Percentiles rank a stretch among this genome's conserved stretches.
Conservation (phyloP, 2,329 filamentous ascomycete genomes). For the Colletotrichum brevisporum region DNA sequence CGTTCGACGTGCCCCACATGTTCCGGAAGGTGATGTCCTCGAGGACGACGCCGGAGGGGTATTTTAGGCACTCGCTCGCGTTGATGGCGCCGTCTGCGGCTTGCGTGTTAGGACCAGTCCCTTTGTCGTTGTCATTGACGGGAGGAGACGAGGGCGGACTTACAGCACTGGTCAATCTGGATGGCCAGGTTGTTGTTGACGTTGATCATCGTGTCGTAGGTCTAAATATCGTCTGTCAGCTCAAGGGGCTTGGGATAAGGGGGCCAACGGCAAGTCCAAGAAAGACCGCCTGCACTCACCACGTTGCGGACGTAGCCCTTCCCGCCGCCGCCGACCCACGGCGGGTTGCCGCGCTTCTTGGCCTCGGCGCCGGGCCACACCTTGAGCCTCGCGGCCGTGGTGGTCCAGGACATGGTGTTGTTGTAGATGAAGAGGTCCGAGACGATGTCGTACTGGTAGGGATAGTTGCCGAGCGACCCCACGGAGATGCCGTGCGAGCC, state of each 20-base stretch:
- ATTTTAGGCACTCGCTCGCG: too few relatives aligned
- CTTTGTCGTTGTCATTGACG: too few relatives aligned
- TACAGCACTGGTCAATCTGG: too few relatives aligned
- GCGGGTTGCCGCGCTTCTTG: conserved; percentile 50
- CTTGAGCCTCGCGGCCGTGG: conserved; percentile 79
- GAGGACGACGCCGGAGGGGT: conserved; percentile 5
- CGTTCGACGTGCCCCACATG: conserved; percentile 1
- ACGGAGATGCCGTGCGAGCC: conserved; percentile 80
- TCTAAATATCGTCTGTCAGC: too few relatives aligned
- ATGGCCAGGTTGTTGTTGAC: too few relatives aligned
- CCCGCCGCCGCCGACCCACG: conserved; percentile 58
- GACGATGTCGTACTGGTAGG: conserved; percentile 74
- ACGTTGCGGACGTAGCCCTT: conserved; percentile 73
- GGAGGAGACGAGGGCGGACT: too few relatives aligned
- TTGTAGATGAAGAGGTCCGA: conserved; percentile 77
- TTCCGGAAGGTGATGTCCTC: conserved; percentile 21
- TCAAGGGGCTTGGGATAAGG: too few relatives aligned
- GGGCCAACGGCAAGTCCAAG: too few relatives aligned
- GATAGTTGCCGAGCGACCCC: conserved; percentile 78
- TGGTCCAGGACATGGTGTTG: conserved; percentile 69
- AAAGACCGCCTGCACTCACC: too few relatives aligned
- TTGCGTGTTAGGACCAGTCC: too few relatives aligned
- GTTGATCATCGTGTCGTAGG: too few relatives aligned
- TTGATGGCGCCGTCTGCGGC: too few relatives aligned
- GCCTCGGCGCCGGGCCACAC: conserved; percentile 72